Percentiles rank a stretch among this genome's conserved stretches.
Conservation (phyloP, 108 stramenopile genomes). For the Licmophora abbreviata region DNA sequence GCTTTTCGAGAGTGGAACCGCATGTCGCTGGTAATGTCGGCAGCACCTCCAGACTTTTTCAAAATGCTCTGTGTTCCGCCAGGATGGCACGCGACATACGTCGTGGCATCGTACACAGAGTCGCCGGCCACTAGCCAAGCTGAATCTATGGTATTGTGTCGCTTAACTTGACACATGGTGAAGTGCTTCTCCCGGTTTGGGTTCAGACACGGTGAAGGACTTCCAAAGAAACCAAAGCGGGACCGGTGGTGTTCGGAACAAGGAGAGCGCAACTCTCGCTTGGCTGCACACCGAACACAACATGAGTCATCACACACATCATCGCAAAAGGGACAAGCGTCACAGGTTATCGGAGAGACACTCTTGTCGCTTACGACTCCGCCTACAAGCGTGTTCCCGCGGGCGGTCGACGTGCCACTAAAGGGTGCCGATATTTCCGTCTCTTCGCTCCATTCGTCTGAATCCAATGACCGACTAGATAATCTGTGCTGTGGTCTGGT, state of each 20-base stretch:
- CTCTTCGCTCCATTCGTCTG: too few species aligned
- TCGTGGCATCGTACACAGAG: slow-evolving; percentile 71
- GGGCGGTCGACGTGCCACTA: too few species aligned
- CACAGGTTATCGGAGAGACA: slow-evolving; percentile 9
- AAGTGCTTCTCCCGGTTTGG: slow-evolving; percentile 15
- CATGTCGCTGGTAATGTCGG: slow-evolving; percentile 64
- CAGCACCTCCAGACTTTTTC: slow-evolving; percentile 47
- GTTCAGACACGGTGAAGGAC: slow-evolving; percentile 8
- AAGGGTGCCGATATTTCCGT: too few species aligned
- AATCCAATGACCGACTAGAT: too few species aligned
- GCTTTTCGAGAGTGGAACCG: slow-evolving; percentile 56
- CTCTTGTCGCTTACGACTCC: too few species aligned
- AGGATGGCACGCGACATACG: slow-evolving; percentile 59
- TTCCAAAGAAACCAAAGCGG: slow-evolving; percentile 9
- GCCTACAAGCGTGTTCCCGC: too few species aligned
- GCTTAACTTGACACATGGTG: slow-evolving; percentile 48
- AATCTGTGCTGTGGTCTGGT: too few species aligned
- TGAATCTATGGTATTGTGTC: slow-evolving; percentile 53
- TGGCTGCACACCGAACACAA: slow-evolving; percentile 28
- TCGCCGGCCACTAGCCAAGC: slow-evolving; percentile 77
- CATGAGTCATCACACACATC: slow-evolving; percentile 20
- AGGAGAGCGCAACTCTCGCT: slow-evolving; percentile 9
- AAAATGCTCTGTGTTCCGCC: slow-evolving; percentile 63
- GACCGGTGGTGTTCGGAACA: slow-evolving; percentile 7
- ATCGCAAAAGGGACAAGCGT: slow-evolving; percentile 33